Evolutionary conservation across 768 basidiomycete species (phyloP).

Genomic region (Russula sp.): DNA sequence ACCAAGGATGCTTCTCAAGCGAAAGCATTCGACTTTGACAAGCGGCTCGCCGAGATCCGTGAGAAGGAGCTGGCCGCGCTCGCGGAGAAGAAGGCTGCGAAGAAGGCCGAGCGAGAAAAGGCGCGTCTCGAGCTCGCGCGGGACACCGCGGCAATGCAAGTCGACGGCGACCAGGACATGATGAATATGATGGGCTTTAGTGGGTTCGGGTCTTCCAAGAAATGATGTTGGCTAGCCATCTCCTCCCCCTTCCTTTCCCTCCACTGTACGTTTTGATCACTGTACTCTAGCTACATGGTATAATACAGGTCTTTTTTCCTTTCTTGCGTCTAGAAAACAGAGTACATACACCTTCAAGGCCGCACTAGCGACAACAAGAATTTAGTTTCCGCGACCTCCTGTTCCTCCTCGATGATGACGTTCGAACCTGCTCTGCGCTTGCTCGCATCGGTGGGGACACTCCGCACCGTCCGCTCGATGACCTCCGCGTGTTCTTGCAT

Average conservation of each 20-base stretch:
- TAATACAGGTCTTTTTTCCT: constrained; percentile 24
- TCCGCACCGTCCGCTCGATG: constrained; percentile 68
- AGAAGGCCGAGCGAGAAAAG: constrained; percentile 71
- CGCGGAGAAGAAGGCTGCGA: constrained; percentile 69
- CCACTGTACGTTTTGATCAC: constrained; percentile 10
- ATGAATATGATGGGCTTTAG: constrained; percentile 84
- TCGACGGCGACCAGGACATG: constrained; percentile 58
- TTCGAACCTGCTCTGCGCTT: constrained; percentile 41
- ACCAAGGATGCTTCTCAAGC: constrained; percentile 76
- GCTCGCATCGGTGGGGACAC: constrained; percentile 54
- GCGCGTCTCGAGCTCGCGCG: constrained; percentile 58
- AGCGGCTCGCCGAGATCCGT: constrained; percentile 76
- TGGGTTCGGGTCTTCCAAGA: constrained; percentile 84
- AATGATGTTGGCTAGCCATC: constrained; percentile 34
- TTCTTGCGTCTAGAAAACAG: neutral
- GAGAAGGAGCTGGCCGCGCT: constrained; percentile 61
- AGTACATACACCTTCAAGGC: constrained; percentile 30
- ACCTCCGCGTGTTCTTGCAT: constrained; percentile 59
- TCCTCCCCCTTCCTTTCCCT: neutral
- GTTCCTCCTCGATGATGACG: constrained; percentile 76
- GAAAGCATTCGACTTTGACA: constrained; percentile 92
- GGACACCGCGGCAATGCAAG: constrained; percentile 34
- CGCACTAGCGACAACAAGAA: constrained; percentile 64
- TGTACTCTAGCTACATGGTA: constrained; percentile 28
- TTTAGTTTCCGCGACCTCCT: constrained; percentile 74